Evolutionary conservation across 495 filamentous ascomycete genomes (phyloP), one percentile per base, ranked within the genome.

Genomic region (Neurospora tetraspora): DNA sequence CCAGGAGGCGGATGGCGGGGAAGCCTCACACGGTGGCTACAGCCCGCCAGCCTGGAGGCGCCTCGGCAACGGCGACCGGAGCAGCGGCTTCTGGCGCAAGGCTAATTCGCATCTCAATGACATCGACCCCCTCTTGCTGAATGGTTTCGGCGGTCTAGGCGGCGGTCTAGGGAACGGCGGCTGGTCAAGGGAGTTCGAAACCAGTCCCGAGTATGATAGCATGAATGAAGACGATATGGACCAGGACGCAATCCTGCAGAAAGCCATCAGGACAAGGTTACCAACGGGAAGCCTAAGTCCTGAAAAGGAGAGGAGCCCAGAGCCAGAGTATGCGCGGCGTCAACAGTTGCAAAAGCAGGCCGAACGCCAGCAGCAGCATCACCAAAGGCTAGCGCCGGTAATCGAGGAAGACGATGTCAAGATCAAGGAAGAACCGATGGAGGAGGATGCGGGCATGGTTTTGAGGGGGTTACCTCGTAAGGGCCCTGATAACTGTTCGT

Each of bases 1-100:
- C 70, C 82, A 80, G 74, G 79, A 78, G 69, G 53, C 27, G 53
- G 53, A 65, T 65, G 53, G 53, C 27, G 53, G 53, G 53, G 53
- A 65, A 34, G 71, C 78, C 65, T 84, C 82, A 53, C 82, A 78
- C 77, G 85, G 86, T 80, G 83, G 85, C 75, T 88, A 86, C 79
- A 86, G 84, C 76, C 87, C 87, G 73, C 86, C 87, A 59, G 86
- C 86, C 31, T 88, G 86, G 86, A 80, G 83, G 73, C 80, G 86
- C 65, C 83, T 86, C 78, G 81, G 81, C 77, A 84, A 84, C 77
- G 85, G 83, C 77, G 85, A 84, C 72, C 83, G 84, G 69, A 87
- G 82, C 82, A 86, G 82, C 76, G 86, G 86, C 72, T 88, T 87
- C 76, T 88, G 86, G 86, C 82, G 82, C 74, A 81, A 78, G 71